Evolutionary conservation across 192 early-diverging fungal genomes (phyloP).

Genomic region (Coemansia sp.): DNA sequence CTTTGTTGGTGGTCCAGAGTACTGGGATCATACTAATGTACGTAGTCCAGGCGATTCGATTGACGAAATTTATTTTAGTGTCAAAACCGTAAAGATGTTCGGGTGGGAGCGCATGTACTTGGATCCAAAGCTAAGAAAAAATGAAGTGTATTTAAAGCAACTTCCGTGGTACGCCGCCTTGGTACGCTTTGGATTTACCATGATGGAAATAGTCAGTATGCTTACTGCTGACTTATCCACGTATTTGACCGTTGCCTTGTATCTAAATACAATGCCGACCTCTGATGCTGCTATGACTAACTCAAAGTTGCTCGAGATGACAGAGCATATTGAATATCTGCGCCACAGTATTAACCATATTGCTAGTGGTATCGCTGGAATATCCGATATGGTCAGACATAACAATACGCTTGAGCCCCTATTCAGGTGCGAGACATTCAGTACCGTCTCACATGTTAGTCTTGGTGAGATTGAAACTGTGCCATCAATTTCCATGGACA

Average conservation of each 20-base stretch:
- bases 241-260: slow-evolving; percentile 2
- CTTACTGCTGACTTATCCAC: neutral
- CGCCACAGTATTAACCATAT: neutral
- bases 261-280: neutral
- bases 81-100: slow-evolving; percentile 9
- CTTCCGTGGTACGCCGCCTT: slow-evolving; percentile 11
- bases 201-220: neutral
- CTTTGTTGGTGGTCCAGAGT: neutral
- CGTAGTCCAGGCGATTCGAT: neutral
- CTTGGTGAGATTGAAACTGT: no score
- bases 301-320: neutral
- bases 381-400: no score
- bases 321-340: neutral
- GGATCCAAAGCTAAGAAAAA: neutral
- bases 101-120: slow-evolving; percentile 13
- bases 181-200: neutral
- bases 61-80: neutral
- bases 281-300: neutral
- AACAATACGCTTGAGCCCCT: neutral
- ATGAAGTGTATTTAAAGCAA: neutral
- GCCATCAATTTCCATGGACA: neutral
- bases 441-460: no score
- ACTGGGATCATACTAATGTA: neutral
- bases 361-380: no score
- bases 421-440: neutral